Conservation (phyloP, 768 basidiomycete species). For the Suillus tomentosus region DNA sequence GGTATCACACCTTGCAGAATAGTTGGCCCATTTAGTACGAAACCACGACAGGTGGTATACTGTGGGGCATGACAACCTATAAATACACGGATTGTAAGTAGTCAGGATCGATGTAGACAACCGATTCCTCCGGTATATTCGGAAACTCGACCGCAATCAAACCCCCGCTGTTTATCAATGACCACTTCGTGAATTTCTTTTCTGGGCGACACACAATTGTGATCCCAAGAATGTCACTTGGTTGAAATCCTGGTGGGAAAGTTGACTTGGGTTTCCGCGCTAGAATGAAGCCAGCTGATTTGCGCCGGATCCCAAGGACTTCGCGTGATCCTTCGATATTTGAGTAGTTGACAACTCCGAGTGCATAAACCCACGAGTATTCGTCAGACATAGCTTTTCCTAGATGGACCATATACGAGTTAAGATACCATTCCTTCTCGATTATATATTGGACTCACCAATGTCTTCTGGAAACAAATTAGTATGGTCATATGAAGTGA, state of each 20-base stretch:
- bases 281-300: not conserved
- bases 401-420: not conserved
- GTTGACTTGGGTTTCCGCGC: not conserved
- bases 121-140: not conserved
- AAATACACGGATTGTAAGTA: not conserved
- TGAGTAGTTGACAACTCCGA: slow-evolving; percentile 1
- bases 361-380: not conserved
- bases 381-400: not conserved
- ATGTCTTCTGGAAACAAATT: not conserved
- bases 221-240: not conserved
- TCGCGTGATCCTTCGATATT: not conserved
- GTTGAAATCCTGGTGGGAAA: not conserved
- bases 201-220: not conserved
- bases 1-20: not conserved
- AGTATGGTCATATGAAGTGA: not conserved
- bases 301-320: not conserved
- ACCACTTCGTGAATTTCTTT: not conserved
- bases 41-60: not conserved
- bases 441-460: not conserved
- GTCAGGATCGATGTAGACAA: not conserved
- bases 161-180: not conserved
- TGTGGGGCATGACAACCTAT: not conserved
- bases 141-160: not conserved
- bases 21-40: not conserved
- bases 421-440: not conserved